Evolutionary conservation across 164 flowering plant species (phyloP).

Genomic region (Vitis riparia): DNA sequence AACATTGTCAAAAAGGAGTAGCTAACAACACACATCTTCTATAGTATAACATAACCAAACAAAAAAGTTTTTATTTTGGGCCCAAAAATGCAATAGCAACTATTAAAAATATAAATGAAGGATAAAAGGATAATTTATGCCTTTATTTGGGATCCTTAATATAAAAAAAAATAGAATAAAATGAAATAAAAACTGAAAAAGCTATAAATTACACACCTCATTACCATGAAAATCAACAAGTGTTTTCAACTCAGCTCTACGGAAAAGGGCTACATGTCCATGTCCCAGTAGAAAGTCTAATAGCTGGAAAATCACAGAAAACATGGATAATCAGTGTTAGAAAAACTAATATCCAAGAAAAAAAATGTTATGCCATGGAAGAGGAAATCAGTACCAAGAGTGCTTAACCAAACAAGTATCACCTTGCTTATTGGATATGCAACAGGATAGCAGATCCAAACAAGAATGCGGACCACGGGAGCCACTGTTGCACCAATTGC

Average conservation of each 20-base stretch:
- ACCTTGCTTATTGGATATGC: constrained; percentile 99
- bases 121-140: not conserved
- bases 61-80: not conserved
- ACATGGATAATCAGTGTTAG: constrained; percentile 1
- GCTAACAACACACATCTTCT: no score
- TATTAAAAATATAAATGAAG: not conserved
- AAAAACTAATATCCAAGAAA: not conserved
- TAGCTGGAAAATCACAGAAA: constrained; percentile 47
- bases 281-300: constrained; percentile 78
- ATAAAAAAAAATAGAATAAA: constrained; percentile 6
- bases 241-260: constrained; percentile 97
- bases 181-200: not conserved
- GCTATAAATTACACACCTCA: constrained; percentile 51
- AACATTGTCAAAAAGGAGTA: no score
- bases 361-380: not conserved
- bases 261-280: constrained; percentile 82
- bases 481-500: constrained; percentile 90
- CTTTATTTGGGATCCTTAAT: not conserved
- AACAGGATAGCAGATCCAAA: constrained; percentile 93
- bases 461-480: constrained; percentile 91
- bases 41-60: not conserved
- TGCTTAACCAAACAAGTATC: constrained; percentile 2
- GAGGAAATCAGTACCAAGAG: not conserved
- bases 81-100: not conserved
- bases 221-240: constrained; percentile 93